Evolutionary conservation across 371 early-diverging fungal genomes (phyloP).

Genomic region (Paramicrosporidium saccamoebae): DNA sequence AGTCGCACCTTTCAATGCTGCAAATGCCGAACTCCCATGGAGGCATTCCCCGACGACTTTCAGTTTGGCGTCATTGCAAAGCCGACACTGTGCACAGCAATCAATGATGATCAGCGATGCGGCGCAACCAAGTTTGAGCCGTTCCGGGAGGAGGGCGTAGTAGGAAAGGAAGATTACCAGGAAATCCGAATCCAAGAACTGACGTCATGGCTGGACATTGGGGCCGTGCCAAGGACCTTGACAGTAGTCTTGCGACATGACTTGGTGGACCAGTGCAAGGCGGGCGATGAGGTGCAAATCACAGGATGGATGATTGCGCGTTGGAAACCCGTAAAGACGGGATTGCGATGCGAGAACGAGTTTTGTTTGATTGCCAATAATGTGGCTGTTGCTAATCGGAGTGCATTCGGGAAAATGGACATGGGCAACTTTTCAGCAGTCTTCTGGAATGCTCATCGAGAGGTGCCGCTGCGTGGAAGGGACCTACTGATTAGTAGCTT

Average conservation of each 20-base stretch:
- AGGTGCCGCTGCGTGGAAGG: constrained; percentile 7
- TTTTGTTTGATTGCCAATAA: constrained; percentile 16
- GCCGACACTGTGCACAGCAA: too few relatives aligned
- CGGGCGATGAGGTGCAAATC: constrained; percentile 23
- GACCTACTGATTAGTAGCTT: constrained; percentile 14
- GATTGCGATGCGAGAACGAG: constrained; percentile 17
- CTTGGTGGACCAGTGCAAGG: constrained; percentile 19
- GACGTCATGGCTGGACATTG: constrained; percentile 15
- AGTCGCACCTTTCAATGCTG: too few relatives aligned
- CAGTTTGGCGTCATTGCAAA: too few relatives aligned
- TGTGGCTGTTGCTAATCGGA: constrained; percentile 13
- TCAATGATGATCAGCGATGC: too few relatives aligned
- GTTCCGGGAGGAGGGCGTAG: too few relatives aligned
- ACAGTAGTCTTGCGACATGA: constrained; percentile 21
- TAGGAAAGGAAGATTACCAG: too few relatives aligned
- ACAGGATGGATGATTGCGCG: constrained; percentile 9
- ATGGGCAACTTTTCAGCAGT: constrained; percentile 9
- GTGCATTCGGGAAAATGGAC: constrained; percentile 11
- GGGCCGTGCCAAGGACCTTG: constrained; percentile 24
- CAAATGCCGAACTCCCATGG: too few relatives aligned
- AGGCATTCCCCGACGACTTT: too few relatives aligned
- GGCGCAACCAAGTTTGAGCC: too few relatives aligned
- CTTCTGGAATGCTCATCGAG: constrained; percentile 11
- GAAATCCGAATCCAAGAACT: constrained; percentile 22
- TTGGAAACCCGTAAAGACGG: constrained; percentile 8